Percentiles rank a stretch among this genome's conserved stretches.
Evolutionary conservation across 1,139 yeast genomes (phyloP).

Genomic region (Hanseniaspora uvarum): DNA sequence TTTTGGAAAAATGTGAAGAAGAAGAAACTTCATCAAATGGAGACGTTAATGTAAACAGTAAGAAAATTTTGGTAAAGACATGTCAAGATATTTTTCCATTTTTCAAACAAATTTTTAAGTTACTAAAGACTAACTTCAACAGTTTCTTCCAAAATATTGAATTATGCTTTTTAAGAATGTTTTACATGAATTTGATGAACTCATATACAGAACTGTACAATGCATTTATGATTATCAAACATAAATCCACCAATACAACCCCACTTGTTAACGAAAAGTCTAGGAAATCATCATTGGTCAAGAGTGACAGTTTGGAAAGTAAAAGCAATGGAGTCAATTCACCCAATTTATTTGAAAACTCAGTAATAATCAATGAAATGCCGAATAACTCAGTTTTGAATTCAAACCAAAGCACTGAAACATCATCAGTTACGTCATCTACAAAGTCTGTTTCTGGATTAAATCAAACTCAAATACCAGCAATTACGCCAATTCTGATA

Average conservation of each 20-base stretch:
- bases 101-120: slow-evolving; percentile 44
- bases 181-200: slow-evolving; percentile 61
- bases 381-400: neutral
- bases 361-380: slow-evolving; percentile 1
- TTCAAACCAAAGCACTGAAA: neutral
- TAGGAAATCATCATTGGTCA: neutral
- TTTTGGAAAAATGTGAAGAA: slow-evolving; percentile 48
- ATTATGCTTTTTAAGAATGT: slow-evolving; percentile 59
- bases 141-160: slow-evolving; percentile 49
- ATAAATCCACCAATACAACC: slow-evolving; percentile 24
- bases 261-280: neutral
- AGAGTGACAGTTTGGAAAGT: neutral
- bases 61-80: slow-evolving; percentile 30
- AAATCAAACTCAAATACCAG: neutral
- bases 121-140: slow-evolving; percentile 41
- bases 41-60: slow-evolving; percentile 19
- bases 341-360: neutral
- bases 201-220: slow-evolving; percentile 67
- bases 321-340: neutral
- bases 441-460: neutral
- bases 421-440: neutral
- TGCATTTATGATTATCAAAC: slow-evolving; percentile 51
- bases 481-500: slow-evolving; percentile 11
- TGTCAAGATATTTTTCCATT: slow-evolving; percentile 34
- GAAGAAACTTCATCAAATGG: slow-evolving; percentile 29